Percentiles rank a stretch among this genome's conserved stretches.
Evolutionary conservation across 2,329 filamentous ascomycete genomes (phyloP).

Genomic region (Chrysoporthe deuterocubensis): DNA sequence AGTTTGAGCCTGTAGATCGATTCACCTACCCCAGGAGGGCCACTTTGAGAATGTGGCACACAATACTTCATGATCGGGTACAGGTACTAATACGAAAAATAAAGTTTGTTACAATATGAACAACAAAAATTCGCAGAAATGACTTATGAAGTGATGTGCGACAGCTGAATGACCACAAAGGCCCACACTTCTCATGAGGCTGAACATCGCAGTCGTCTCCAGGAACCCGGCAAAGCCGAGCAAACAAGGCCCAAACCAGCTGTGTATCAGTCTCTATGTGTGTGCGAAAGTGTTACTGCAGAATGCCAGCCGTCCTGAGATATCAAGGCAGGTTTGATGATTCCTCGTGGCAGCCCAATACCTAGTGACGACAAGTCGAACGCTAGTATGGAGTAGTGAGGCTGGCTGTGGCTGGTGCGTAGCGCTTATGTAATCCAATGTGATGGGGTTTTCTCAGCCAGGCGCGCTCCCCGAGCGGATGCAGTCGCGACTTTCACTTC

Average conservation of each 20-base stretch:
- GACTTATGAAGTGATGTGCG: not conserved
- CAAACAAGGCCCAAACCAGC: not conserved
- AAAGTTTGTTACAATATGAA: constrained; percentile 9
- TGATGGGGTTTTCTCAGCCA: constrained; percentile 2
- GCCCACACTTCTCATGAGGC: too few species aligned
- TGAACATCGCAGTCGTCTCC: too few species aligned
- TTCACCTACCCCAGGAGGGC: constrained; percentile 12
- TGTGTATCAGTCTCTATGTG: not conserved
- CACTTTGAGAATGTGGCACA: constrained; percentile 21
- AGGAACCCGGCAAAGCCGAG: not conserved
- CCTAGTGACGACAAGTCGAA: too few species aligned
- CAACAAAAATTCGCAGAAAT: not conserved
- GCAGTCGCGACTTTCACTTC: constrained; percentile 17
- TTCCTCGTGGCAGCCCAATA: too few species aligned
- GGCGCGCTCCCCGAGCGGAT: constrained; percentile 9
- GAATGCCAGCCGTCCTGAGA: not conserved
- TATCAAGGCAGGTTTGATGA: too few species aligned
- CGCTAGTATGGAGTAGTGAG: not conserved
- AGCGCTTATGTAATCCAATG: constrained; percentile 19
- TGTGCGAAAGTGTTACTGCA: not conserved
- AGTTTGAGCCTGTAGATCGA: constrained; percentile 19
- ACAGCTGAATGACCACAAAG: not conserved
- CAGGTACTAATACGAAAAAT: constrained; percentile 27
- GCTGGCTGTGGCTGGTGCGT: constrained; percentile 8
- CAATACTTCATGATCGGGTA: constrained; percentile 16